Percentiles rank a stretch among this genome's conserved stretches.
phyloP scores from a whole-genome alignment of 306 rosid genomes.

The Malus domestica region DNA sequence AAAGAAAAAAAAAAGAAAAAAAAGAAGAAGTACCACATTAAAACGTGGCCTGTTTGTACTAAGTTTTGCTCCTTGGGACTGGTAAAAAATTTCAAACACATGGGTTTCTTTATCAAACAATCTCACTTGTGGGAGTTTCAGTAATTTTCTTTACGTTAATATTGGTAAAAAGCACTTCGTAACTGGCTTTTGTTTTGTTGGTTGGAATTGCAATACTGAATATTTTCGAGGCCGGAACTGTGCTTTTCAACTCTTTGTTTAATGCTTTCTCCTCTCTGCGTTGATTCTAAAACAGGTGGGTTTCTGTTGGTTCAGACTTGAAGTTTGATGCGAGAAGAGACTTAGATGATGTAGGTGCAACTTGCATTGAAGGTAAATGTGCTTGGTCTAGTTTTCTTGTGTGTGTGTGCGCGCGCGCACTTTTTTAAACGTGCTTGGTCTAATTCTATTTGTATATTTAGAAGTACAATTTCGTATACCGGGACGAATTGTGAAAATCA shows the following conservation, averaged over 20 bases:
- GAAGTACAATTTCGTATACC: neutral
- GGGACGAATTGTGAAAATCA: neutral
- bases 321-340: conserved; percentile 98
- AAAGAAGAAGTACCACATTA: neutral
- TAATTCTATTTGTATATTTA: neutral
- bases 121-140: neutral
- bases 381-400: neutral
- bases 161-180: neutral
- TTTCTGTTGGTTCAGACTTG: conserved; percentile 99
- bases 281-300: conserved; percentile 74
- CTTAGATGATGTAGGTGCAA: conserved; percentile 88
- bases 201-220: neutral
- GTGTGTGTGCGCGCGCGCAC: neutral
- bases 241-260: conserved; percentile 21
- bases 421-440: neutral
- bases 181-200: neutral
- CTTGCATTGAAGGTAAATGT: conserved; percentile 56
- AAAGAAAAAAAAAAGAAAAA: too few species aligned
- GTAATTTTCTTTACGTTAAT: neutral
- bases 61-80: neutral
- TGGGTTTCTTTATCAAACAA: neutral
- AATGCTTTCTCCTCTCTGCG: conserved; percentile 25
- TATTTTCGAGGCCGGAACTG: neutral
- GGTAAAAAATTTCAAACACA: neutral
- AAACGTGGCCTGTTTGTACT: neutral